phyloP scores from a whole-genome alignment of 768 basidiomycete species.

The Rubroboletus satanas region DNA sequence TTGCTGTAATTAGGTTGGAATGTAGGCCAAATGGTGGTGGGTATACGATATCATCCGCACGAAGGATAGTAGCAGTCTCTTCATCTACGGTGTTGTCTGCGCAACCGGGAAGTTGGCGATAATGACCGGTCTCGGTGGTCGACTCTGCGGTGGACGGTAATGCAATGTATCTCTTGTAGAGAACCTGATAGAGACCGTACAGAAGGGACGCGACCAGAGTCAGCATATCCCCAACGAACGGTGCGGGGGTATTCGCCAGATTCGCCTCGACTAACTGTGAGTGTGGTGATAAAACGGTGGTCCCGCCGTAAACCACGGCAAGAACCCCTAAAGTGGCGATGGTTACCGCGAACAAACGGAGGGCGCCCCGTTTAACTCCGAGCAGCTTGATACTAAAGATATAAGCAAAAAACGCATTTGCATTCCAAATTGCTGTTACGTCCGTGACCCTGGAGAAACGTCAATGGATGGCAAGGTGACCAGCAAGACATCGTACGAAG shows the following conservation, averaged over 20 bases:
- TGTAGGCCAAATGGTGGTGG: constrained; percentile 81
- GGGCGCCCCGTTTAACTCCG: constrained; percentile 56
- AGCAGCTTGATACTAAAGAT: constrained; percentile 75
- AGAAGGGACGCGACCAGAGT: constrained; percentile 68
- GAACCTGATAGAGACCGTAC: constrained; percentile 77
- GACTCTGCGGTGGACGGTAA: constrained; percentile 62
- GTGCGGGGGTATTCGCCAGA: constrained; percentile 36
- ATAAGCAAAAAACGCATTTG: constrained; percentile 90
- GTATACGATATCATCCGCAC: constrained; percentile 37
- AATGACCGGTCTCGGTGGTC: constrained; percentile 36
- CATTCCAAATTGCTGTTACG: constrained; percentile 86
- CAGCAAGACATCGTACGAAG: constrained; percentile 52
- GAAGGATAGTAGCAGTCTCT: constrained; percentile 11
- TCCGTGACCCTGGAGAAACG: constrained; percentile 60
- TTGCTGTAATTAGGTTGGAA: constrained; percentile 75
- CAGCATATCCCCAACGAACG: constrained; percentile 69
- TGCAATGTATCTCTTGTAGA: constrained; percentile 78
- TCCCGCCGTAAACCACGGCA: constrained; percentile 79
- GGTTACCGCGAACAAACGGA: constrained; percentile 65
- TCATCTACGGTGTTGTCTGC: constrained; percentile 31
- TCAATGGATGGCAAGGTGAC: constrained; percentile 3
- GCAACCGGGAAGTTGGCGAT: constrained; percentile 42
- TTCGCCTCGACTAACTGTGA: constrained; percentile 13
- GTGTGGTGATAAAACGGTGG: constrained; percentile 26
- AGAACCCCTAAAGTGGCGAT: constrained; percentile 80